A percentile compares a stretch with the other conserved stretches of the same genome.
Evolutionary conservation across 202 grass and related monocot genomes (phyloP).

Genomic region (Hordeum pubiflorum): DNA sequence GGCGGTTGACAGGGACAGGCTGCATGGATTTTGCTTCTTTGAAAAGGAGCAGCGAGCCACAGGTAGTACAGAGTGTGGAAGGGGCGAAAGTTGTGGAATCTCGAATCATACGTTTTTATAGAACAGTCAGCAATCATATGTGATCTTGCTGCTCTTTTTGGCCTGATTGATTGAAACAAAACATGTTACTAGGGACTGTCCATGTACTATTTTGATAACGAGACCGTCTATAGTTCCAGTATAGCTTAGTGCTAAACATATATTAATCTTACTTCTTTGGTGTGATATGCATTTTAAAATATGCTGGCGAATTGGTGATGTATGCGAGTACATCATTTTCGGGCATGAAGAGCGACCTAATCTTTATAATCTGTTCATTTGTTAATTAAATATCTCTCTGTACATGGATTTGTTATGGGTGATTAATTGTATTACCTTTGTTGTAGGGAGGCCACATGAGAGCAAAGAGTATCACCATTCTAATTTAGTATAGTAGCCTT

Average conservation of each 20-base stretch:
- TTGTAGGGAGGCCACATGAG: background rate
- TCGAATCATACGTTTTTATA: background rate
- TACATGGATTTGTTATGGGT: background rate
- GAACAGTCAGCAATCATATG: background rate
- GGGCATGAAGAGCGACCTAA: background rate
- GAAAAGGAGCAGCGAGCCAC: background rate
- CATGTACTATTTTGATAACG: background rate
- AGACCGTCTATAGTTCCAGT: background rate
- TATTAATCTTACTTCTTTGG: background rate
- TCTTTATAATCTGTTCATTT: background rate
- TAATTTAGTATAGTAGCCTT: background rate
- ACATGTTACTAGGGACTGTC: background rate
- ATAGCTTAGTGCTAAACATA: background rate
- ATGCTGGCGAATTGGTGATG: background rate
- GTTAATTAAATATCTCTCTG: background rate
- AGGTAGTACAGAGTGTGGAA: background rate
- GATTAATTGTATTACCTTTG: constrained; percentile 1
- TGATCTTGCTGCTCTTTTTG: background rate
- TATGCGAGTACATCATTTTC: background rate
- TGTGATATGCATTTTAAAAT: background rate
- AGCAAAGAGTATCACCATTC: background rate
- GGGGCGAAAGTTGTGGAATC: constrained; percentile 6
- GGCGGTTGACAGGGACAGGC: constrained; percentile 29
- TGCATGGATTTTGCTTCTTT: background rate
- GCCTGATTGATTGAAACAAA: background rate